A percentile compares a stretch with the other conserved stretches of the same genome.
phyloP scores from a whole-genome alignment of 139 green algal genomes.

The Deuterostichococcus epilithicus region DNA sequence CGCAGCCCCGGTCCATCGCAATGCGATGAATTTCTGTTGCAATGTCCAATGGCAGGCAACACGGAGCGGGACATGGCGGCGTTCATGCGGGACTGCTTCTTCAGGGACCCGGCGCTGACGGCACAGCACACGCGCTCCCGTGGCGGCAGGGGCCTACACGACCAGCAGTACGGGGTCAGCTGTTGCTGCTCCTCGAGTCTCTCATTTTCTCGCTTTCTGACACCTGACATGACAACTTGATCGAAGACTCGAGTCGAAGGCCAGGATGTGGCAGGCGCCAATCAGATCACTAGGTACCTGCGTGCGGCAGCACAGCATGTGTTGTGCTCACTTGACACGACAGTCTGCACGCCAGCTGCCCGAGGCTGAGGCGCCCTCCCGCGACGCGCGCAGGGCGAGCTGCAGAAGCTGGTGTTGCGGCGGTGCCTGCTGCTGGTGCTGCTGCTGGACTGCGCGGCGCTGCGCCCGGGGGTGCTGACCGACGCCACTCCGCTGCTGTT shows the following conservation, averaged over 20 bases:
- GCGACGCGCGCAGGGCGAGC: slow-evolving; percentile 35
- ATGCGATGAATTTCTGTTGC: not conserved
- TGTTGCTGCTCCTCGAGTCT: too few relatives aligned
- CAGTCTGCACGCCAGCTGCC: too few relatives aligned
- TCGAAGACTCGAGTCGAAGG: too few relatives aligned
- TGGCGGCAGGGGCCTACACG: slow-evolving; percentile 23
- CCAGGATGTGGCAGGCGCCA: too few relatives aligned
- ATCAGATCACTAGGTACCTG: too few relatives aligned
- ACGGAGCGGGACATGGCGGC: slow-evolving; percentile 31
- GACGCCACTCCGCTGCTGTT: slow-evolving; percentile 55
- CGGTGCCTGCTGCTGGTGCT: slow-evolving; percentile 73
- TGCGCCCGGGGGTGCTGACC: slow-evolving; percentile 8
- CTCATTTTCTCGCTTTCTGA: too few relatives aligned
- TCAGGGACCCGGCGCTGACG: slow-evolving; percentile 51
- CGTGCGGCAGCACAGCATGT: too few relatives aligned
- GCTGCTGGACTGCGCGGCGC: slow-evolving; percentile 61
- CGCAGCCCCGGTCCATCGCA: too few relatives aligned
- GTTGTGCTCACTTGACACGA: too few relatives aligned
- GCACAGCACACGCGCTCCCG: slow-evolving; percentile 20
- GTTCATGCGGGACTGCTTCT: slow-evolving; percentile 43
- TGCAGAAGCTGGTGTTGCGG: slow-evolving; percentile 60
- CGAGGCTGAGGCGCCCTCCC: not conserved
- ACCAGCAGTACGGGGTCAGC: slow-evolving; percentile 52
- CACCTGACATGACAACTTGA: not conserved
- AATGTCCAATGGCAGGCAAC: not conserved